Evolutionary conservation across 2,329 filamentous ascomycete species (phyloP).

Genomic region (Botryosphaeria dothidea): DNA sequence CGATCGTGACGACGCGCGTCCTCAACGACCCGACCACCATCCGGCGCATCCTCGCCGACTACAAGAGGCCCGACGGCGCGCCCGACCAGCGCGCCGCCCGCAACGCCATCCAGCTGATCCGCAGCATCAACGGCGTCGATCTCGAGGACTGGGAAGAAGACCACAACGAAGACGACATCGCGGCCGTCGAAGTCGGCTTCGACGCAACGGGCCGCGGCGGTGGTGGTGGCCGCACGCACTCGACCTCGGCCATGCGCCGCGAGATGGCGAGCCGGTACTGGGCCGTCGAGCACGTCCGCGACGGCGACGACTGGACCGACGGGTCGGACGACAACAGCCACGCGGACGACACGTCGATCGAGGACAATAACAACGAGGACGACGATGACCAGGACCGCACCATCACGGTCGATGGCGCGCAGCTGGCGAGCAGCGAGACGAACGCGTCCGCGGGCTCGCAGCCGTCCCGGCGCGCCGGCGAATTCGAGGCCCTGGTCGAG

Average conservation of each 20-base stretch:
- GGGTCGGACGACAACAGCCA: conserved; percentile 2
- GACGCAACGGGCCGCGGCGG: conserved; percentile 16
- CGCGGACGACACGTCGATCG: not conserved
- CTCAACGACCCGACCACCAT: conserved; percentile 30
- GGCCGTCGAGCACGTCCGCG: not conserved
- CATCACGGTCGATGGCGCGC: not conserved
- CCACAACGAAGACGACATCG: not conserved
- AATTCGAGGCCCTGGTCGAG: not conserved
- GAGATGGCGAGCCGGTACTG: conserved; percentile 11
- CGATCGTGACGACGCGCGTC: conserved; percentile 6
- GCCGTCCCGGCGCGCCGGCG: not conserved
- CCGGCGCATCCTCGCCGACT: conserved; percentile 34
- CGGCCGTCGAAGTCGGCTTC: not conserved
- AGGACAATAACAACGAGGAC: not conserved
- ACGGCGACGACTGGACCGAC: not conserved
- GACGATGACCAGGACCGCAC: not conserved
- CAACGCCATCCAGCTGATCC: conserved; percentile 17
- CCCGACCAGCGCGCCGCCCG: conserved; percentile 13
- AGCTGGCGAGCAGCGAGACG: not conserved
- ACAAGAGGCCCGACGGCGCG: conserved; percentile 2
- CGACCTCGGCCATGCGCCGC: conserved; percentile 6
- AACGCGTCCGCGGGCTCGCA: not conserved
- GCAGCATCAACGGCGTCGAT: conserved; percentile 15
- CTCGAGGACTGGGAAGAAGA: conserved; percentile 16
- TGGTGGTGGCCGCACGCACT: conserved; percentile 10